Percentiles rank a stretch among this genome's conserved stretches.
Evolutionary conservation across 805 yeast species (phyloP).

Genomic region (Zygotorulaspora florentina): DNA sequence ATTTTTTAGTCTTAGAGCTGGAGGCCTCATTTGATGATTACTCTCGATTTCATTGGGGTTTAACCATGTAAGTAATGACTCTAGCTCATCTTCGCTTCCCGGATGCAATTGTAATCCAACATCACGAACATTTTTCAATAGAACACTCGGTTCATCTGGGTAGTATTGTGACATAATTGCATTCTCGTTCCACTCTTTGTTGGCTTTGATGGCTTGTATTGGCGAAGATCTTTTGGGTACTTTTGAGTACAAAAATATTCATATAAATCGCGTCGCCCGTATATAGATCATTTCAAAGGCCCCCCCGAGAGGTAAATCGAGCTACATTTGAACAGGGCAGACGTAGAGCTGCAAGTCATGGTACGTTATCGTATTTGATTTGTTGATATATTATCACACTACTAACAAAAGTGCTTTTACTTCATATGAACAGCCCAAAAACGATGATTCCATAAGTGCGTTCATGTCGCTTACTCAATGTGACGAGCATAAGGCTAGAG

Average conservation of each 20-base stretch:
- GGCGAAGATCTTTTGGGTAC: not conserved
- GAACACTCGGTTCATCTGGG: conserved; percentile 2
- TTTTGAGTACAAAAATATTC: not conserved
- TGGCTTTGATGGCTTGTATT: not conserved
- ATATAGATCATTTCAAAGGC: too few relatives aligned
- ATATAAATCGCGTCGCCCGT: not conserved
- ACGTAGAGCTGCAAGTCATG: not conserved
- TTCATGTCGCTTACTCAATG: conserved; percentile 26
- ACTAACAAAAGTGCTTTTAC: not conserved
- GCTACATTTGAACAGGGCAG: not conserved
- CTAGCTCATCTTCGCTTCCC: conserved; percentile 23
- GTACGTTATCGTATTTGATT: not conserved
- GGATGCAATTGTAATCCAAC: conserved; percentile 7
- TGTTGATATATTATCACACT: not conserved
- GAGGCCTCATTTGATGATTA: conserved; percentile 28
- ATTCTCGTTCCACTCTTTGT: not conserved
- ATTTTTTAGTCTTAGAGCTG: conserved; percentile 23
- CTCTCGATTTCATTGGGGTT: conserved; percentile 24
- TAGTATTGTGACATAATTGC: conserved; percentile 7
- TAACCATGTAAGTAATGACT: conserved; percentile 25
- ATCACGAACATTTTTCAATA: conserved; percentile 4
- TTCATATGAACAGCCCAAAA: not conserved
- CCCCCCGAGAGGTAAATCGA: too few relatives aligned
- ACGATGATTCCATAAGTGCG: conserved; percentile 3
- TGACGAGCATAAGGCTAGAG: conserved; percentile 17